Conservation (phyloP, 345 rosid species). For the Brassica carinata region DNA sequence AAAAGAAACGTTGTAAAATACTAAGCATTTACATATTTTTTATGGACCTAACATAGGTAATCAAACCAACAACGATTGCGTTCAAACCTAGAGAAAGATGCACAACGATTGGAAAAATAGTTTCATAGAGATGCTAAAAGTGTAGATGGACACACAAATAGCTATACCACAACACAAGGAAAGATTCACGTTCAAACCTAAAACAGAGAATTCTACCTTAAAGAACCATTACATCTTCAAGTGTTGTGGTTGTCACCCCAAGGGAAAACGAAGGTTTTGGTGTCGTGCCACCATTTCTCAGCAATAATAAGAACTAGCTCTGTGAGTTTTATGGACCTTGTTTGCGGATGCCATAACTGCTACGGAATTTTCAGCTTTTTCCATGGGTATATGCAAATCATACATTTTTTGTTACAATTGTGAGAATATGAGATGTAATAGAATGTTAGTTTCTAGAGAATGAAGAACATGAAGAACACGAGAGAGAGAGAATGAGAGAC, state of each 20-base stretch:
- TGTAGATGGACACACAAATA: constrained; percentile 35
- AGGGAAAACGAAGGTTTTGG: too few species aligned
- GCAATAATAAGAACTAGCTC: constrained; percentile 42
- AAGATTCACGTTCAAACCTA: constrained; percentile 47
- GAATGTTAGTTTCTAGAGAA: too few species aligned
- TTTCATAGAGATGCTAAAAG: not conserved
- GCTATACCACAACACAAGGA: constrained; percentile 44
- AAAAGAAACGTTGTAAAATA: not conserved
- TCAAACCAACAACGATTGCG: not conserved
- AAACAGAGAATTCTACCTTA: too few species aligned
- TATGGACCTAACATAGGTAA: not conserved
- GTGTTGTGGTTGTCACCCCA: too few species aligned
- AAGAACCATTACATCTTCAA: too few species aligned
- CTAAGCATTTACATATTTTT: not conserved
- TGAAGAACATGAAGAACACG: too few species aligned
- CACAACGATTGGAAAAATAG: constrained; percentile 34
- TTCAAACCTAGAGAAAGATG: constrained; percentile 27
- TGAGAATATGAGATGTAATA: too few species aligned
- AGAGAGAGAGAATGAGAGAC: too few species aligned
- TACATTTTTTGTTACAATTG: constrained; percentile 28
- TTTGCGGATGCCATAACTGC: constrained; percentile 47
- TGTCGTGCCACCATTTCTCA: constrained; percentile 51
- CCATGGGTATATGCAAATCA: constrained; percentile 26
- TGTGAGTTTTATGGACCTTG: constrained; percentile 9
- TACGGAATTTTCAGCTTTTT: constrained; percentile 46